Percentiles rank a stretch among this genome's conserved stretches.
Conservation (phyloP, 768 basidiomycete genomes). For the Suillus variegatus region DNA sequence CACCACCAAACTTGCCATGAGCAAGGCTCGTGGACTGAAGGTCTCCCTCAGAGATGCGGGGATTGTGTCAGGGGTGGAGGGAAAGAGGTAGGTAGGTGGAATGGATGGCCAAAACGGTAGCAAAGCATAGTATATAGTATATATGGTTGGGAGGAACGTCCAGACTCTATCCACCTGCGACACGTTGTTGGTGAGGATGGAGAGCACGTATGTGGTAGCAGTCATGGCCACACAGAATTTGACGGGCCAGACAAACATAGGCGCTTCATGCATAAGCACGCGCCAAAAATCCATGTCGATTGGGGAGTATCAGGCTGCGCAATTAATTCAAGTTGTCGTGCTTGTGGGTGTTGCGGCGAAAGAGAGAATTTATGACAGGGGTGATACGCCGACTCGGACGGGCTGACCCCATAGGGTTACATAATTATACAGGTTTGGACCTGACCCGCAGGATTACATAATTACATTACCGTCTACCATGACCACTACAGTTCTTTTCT, state of each 20-base stretch:
- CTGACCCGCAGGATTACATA: slow-evolving; percentile 8
- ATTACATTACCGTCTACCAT: slow-evolving; percentile 28
- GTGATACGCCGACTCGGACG: not conserved
- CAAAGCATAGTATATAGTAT: slow-evolving; percentile 81
- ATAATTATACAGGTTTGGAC: slow-evolving; percentile 1
- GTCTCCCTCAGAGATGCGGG: slow-evolving; percentile 35
- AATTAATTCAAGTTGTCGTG: not conserved
- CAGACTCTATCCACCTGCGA: slow-evolving; percentile 87
- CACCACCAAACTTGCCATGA: slow-evolving; percentile 74
- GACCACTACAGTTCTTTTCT: slow-evolving; percentile 56
- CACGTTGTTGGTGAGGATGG: slow-evolving; percentile 73
- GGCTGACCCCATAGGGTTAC: not conserved
- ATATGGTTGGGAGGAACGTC: slow-evolving; percentile 80
- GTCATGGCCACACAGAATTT: slow-evolving; percentile 58
- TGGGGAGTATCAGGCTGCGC: not conserved
- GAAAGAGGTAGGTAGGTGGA: slow-evolving; percentile 42
- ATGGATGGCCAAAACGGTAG: slow-evolving; percentile 57
- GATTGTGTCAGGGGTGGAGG: slow-evolving; percentile 55
- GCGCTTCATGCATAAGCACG: slow-evolving; percentile 19
- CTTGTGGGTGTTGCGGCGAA: not conserved
- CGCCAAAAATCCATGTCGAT: slow-evolving; percentile 16
- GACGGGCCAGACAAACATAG: slow-evolving; percentile 59
- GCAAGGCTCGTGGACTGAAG: slow-evolving; percentile 68
- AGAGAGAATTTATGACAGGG: not conserved
- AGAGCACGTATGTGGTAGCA: slow-evolving; percentile 52